Base-by-base conservation (phyloP, 371 early-diverging fungal genomes). In the Rhizopus delemar region DNA sequence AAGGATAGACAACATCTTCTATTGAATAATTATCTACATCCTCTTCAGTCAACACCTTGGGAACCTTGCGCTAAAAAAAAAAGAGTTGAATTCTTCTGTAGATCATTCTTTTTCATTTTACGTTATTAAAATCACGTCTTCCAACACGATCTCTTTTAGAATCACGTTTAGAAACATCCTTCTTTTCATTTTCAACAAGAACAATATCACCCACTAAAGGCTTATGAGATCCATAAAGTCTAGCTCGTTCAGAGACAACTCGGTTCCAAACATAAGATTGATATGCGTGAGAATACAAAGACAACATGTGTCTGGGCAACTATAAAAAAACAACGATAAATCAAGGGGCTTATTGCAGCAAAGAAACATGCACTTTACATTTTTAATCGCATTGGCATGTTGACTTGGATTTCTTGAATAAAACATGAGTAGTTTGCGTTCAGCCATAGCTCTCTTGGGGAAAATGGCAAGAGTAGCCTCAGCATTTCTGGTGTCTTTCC, bases 181-280 rank as follows among this genome's bases (percentile, higher is more conserved):
- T 35, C 3, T 66, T 66, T 9, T 48, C 46, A 35, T 31, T 63
- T 32, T 51, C 65, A 5, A 70, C 67, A 31, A 86, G 63, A 2
- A 96, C 96, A 34, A 96, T 57, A 74, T 98, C 98, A 32, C 98
- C 98, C 0, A 87, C 73, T 15, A 94, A 82, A n/a, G 90, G 85
- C 5, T 71, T 79, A 8, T 60, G 68, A 12, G 64, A 59, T 12
- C 98, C 98, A 68, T 84, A 91, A 36, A 81, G 60, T 11, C 76
- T 71, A 32, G 95, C 70, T 13, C 98, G 83, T 65, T 89, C 85
- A 39, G 92, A 86, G 4, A 91, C 93, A 15, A 90, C 86, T 22
- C 82, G 69, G 76, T 99, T 99, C 96, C 99, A 99, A 28, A 98
- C 77, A 63, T 82, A 92, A 38, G 96, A 95, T 78, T 99, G 99